phyloP scores from a whole-genome alignment of 78 protist genomes.

The Trichosphaerium sp. region DNA sequence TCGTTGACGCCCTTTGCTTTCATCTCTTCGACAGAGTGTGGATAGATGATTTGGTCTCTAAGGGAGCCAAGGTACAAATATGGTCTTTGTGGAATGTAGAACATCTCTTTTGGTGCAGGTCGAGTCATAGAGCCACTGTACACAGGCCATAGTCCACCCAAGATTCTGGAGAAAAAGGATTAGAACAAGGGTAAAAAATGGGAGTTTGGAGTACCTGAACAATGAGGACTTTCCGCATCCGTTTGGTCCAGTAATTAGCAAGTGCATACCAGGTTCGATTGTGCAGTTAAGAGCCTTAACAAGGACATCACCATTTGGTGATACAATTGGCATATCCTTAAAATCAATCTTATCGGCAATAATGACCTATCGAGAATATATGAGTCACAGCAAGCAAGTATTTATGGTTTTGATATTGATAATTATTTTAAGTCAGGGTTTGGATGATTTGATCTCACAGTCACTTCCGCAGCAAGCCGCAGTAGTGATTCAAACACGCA shows the following conservation, averaged over 20 bases:
- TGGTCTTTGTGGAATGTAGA: conserved; percentile 1
- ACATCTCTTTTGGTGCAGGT: not conserved
- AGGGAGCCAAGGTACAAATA: not conserved
- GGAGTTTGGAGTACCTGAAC: not conserved
- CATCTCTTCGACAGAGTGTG: conserved; percentile 7
- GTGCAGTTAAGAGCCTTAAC: not conserved
- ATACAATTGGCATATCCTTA: not conserved
- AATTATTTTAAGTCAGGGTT: too few species aligned
- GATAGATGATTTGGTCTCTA: conserved; percentile 1
- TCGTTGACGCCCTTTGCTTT: not conserved
- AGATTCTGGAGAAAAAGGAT: not conserved
- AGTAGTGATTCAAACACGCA: too few species aligned
- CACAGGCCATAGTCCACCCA: conserved; percentile 14
- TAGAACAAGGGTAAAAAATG: not conserved
- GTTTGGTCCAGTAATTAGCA: conserved; percentile 28
- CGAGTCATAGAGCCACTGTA: not conserved
- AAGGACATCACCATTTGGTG: conserved; percentile 11
- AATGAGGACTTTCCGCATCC: conserved; percentile 8
- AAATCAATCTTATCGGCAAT: not conserved
- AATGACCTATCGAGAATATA: not conserved
- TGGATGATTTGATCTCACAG: too few species aligned
- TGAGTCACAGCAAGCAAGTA: too few species aligned
- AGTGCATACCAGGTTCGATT: not conserved
- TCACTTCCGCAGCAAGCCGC: too few species aligned
- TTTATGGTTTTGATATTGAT: too few species aligned